Percentiles rank a stretch among this genome's conserved stretches.
These are phyloP conservation scores for Gaertneriomyces sp. DNA, from an alignment of 192 early-diverging fungal genomes.

Conservation along the genomic window DNA sequence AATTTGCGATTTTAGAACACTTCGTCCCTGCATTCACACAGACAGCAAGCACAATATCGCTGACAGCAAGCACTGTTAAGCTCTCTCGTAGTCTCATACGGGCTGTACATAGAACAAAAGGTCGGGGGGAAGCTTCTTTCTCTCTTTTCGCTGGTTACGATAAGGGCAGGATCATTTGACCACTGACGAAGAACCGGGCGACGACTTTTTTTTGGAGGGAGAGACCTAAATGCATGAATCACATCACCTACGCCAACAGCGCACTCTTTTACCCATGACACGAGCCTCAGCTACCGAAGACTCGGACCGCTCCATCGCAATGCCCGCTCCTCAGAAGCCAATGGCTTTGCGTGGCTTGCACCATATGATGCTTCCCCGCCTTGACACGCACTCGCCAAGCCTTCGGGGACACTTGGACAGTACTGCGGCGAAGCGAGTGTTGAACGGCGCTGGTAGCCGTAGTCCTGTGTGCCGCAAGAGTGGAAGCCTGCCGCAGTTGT, in stretches of 20 bases:
- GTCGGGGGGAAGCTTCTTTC: too few species aligned
- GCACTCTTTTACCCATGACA: background rate
- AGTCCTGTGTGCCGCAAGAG: too few species aligned
- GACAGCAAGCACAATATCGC: too few species aligned
- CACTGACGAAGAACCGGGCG: too few species aligned
- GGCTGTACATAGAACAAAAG: too few species aligned
- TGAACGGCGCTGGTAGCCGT: too few species aligned
- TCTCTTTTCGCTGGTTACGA: too few species aligned
- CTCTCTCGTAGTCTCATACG: too few species aligned
- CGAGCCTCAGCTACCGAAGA: background rate
- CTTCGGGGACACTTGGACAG: background rate
- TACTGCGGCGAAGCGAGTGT: background rate
- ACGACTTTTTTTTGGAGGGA: background rate
- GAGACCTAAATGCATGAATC: background rate
- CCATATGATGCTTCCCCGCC: conserved; percentile 21
- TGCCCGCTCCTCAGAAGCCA: conserved; percentile 8
- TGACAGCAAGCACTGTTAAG: too few species aligned
- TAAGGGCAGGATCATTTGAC: too few species aligned
- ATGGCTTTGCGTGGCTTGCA: conserved; percentile 1
- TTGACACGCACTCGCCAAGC: conserved; percentile 16
- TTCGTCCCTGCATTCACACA: too few species aligned
- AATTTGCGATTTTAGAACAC: too few species aligned
- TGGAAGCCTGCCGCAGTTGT: background rate
- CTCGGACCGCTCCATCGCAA: conserved; percentile 6
- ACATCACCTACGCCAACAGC: background rate